Conservation (phyloP, 805 yeast genomes). For the Candida vartiovaarae region DNA sequence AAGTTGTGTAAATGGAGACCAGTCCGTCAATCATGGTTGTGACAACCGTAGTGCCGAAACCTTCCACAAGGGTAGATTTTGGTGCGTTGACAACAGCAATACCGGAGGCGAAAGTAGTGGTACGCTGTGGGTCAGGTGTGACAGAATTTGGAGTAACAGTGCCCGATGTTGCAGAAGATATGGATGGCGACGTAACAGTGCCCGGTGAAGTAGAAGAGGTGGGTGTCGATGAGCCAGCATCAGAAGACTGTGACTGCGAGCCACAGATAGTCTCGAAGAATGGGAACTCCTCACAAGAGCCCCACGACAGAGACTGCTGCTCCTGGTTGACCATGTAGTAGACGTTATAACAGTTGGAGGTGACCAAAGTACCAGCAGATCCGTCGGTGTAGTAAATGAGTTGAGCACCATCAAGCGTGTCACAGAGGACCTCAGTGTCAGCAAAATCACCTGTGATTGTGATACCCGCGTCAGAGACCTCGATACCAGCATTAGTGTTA, state of each 20-base stretch:
- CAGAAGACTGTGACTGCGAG: background rate
- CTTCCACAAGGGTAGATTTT: conserved; percentile 2
- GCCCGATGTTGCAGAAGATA: conserved; percentile 1
- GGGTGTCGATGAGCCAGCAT: conserved; percentile 5
- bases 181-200: conserved; percentile 4
- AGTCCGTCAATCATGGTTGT: conserved; percentile 7
- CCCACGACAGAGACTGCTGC: conserved; percentile 14
- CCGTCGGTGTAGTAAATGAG: conserved; percentile 16
- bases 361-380: conserved; percentile 12
- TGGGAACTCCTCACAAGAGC: conserved; percentile 21
- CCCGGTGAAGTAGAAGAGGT: background rate
- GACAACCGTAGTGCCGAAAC: background rate
- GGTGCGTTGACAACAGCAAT: conserved; percentile 2
- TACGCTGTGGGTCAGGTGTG: background rate
- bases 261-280: conserved; percentile 16
- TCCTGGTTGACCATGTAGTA: conserved; percentile 14
- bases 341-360: conserved; percentile 21
- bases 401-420: conserved; percentile 14
- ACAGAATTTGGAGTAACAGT: background rate
- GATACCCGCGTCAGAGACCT: conserved; percentile 11
- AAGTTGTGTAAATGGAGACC: conserved; percentile 1
- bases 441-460: conserved; percentile 9
- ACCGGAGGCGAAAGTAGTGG: background rate
- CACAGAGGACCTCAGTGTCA: conserved; percentile 9
- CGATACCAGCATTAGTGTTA: conserved; percentile 5